Evolutionary conservation across 495 filamentous ascomycete species (phyloP).

Genomic region (Hypoxylon lenormandii): DNA sequence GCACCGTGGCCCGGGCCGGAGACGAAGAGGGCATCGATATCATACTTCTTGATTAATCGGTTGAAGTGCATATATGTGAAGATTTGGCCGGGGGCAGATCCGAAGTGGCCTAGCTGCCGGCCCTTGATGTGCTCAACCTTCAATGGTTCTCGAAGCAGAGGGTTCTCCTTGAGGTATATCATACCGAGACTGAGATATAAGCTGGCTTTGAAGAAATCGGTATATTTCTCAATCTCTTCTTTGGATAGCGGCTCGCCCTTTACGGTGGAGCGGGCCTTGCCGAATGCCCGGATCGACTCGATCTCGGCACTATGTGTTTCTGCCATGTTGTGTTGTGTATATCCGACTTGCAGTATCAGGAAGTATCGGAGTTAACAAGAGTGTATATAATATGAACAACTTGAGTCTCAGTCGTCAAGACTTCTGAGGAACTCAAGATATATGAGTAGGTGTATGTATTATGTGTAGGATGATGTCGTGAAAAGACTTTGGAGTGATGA

Average conservation of each 20-base stretch:
- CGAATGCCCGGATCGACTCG: slow-evolving; percentile 71
- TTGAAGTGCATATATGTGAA: slow-evolving; percentile 85
- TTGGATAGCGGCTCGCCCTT: slow-evolving; percentile 66
- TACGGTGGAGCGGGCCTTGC: slow-evolving; percentile 73
- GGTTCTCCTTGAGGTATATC: slow-evolving; percentile 77
- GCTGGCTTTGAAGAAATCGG: slow-evolving; percentile 75
- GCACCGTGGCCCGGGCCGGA: slow-evolving; percentile 80
- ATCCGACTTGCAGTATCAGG: slow-evolving; percentile 8
- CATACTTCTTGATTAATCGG: slow-evolving; percentile 79
- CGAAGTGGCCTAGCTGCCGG: slow-evolving; percentile 78
- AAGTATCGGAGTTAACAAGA: background rate
- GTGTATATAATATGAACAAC: background rate
- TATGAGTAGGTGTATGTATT: slow-evolving; percentile 1
- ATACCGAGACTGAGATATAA: slow-evolving; percentile 79
- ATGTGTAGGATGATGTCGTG: slow-evolving; percentile 4
- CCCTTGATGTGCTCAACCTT: slow-evolving; percentile 73
- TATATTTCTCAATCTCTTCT: slow-evolving; percentile 74
- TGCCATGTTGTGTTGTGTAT: slow-evolving; percentile 47
- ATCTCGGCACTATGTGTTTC: slow-evolving; percentile 52
- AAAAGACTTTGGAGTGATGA: slow-evolving; percentile 3
- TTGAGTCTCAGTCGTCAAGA: slow-evolving; percentile 16
- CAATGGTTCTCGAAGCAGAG: slow-evolving; percentile 72
- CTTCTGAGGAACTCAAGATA: slow-evolving; percentile 24
- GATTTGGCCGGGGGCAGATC: slow-evolving; percentile 76
- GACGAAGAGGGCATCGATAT: slow-evolving; percentile 74